A percentile compares a stretch with the other conserved stretches of the same genome.
phyloP scores from a whole-genome alignment of 2,329 filamentous ascomycete genomes.

The Sclerotinia glacialis region DNA sequence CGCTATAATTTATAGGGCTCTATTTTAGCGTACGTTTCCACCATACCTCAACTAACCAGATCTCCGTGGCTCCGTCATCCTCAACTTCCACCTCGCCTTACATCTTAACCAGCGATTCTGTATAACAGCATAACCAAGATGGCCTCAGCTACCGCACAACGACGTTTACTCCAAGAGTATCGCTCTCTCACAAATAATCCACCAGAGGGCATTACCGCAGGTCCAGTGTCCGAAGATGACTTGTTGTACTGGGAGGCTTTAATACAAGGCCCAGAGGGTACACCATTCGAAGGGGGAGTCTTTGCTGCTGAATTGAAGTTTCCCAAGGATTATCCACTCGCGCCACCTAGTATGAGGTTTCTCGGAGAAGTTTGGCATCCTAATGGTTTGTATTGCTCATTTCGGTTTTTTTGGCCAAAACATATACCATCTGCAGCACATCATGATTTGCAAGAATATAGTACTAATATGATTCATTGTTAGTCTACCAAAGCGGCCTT shows the following conservation, averaged over 20 bases:
- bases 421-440: neutral
- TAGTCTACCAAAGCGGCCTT: slow-evolving; percentile 86
- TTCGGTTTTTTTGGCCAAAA: neutral
- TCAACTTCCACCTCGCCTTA: neutral
- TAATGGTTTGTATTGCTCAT: slow-evolving; percentile 62
- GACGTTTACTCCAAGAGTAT: slow-evolving; percentile 94
- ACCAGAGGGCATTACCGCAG: slow-evolving; percentile 95
- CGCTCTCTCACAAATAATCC: slow-evolving; percentile 89
- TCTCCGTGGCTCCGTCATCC: neutral
- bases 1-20: neutral
- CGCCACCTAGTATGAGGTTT: slow-evolving; percentile 95
- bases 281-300: slow-evolving; percentile 91
- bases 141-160: slow-evolving; percentile 63
- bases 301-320: slow-evolving; percentile 95
- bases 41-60: neutral
- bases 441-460: neutral
- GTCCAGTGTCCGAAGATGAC: slow-evolving; percentile 90
- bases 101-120: neutral
- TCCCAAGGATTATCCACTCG: slow-evolving; percentile 93
- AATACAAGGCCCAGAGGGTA: slow-evolving; percentile 92
- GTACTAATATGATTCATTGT: neutral
- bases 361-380: slow-evolving; percentile 93
- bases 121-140: slow-evolving; percentile 40
- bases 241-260: slow-evolving; percentile 94
- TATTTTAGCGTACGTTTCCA: neutral